Evolutionary conservation across 2,329 filamentous ascomycete species (phyloP), one percentile per base, ranked within the genome.

Genomic region (Fusarium duplospermum): DNA sequence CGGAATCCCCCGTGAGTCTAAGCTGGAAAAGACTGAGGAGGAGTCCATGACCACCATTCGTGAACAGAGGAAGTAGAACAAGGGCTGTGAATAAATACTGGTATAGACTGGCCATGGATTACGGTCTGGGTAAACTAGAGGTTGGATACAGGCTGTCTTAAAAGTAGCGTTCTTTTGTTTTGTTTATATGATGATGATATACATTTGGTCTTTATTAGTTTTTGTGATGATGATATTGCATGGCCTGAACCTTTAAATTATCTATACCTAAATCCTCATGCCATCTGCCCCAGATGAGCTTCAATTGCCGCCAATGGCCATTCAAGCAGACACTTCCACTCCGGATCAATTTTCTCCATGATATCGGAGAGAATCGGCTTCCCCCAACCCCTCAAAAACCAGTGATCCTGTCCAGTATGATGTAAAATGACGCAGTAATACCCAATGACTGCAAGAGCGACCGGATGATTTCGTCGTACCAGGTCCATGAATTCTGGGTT

Each of bases 381-480:
- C 0, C 74, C 74, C 74, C 74, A 76, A 14, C 64, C 72, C 2
- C 56, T 35, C 64, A 74, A 63, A 13, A 64, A 76, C 74, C 74
- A 76, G 20, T 62, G 58, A 0, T 57, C 35, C 3, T n/a, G 56
- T 4, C 71, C 74, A 1, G 62, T 45, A 8, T 64, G 45, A 9
- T 76, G 57, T 24, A 76, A 24, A 10, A 74, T 29, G 2, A 76
- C 69, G 14, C 66, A 73, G 20, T 76, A 76, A 18, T 76, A 67
- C 1, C 71, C 67, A 13, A 76, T 42, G 20, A 76, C 13, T 4
- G 62, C 22, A 7, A 76, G 61, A 3, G 74, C 67, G 20, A 69
- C 6, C 11, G 73, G 66, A 14, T 76, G 67, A 7, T 66, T 66
- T 18, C 62, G 73, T n/a, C 62, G 62, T 2, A 73, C 27, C 3